Base-by-base conservation (phyloP, 148 eudicot genomes). In the Rheum nobile region DNA sequence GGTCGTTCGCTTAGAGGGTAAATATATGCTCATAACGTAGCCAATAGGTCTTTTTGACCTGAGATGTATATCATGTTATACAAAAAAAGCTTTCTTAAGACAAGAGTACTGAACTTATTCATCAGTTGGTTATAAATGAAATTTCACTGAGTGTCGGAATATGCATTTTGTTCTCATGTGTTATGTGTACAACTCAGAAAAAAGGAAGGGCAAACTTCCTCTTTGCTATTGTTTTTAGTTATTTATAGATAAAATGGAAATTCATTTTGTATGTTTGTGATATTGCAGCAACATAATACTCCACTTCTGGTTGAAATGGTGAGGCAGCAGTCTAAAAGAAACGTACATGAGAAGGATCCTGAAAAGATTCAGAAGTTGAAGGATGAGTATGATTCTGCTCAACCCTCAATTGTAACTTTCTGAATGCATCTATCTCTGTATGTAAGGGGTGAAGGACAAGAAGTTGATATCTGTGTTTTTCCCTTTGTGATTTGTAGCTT, bases 361-460 rank as follows among this genome's bases (percentile, higher is more conserved):
- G 92, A 87, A 75, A 93, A 86, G 83, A 89, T 91, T 81, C 87
- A 91, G 81, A 82, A 89, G 82, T 48, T 86, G 39, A 87, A 87
- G 81, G 95, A 92, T 55, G 89, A 88, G 96, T 90, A 78, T 85
- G 98, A 84, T 74, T 74, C 59, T 52, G 29, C 54, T 67, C 67
- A 26, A 55, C 14, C 31, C 65, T 55, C 1, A 22, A n/a, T 22
- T 55, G 55, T 11, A 55, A 8, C 24, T 14, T 55, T 24, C 8
- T 55, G 4, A 55, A 24, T 24, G 12, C 32, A 24, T 24, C 9
- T 55, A n/a, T n/a, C 4, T 55, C 12, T 26, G 31, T 26, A 8
- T 55, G 31, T 26, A 55, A 10, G 21, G 59, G 9, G 59, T 22
- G 31, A 55, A 55, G 65, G 65, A 8, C 32, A 8, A 4, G 46